These are phyloP conservation scores for Globisporangium mamillatum DNA, from an alignment of 352 stramenopile genomes.

Conservation along the genomic window DNA sequence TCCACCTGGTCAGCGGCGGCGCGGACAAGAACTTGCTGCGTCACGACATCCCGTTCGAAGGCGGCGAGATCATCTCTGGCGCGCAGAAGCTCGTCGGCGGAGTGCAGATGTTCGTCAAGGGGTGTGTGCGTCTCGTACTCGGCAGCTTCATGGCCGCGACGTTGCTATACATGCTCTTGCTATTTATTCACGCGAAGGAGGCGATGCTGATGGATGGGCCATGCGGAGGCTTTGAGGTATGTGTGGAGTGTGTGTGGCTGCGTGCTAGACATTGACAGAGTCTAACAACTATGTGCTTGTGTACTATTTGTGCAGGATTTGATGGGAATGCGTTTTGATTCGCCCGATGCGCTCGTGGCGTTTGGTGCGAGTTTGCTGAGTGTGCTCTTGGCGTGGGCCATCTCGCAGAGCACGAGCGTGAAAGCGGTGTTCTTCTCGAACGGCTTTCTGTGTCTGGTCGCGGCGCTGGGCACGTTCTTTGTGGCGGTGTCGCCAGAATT, in stretches of 20 bases:
- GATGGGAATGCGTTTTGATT: slow-evolving; percentile 49
- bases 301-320: slow-evolving; percentile 34
- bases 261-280: background rate
- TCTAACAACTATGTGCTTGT: slow-evolving; percentile 9
- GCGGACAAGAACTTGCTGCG: slow-evolving; percentile 74
- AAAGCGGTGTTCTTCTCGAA: slow-evolving; percentile 71
- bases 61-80: slow-evolving; percentile 48
- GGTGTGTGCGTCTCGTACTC: slow-evolving; percentile 43
- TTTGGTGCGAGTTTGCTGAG: slow-evolving; percentile 35
- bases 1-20: slow-evolving; percentile 65
- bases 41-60: slow-evolving; percentile 58
- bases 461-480: slow-evolving; percentile 47
- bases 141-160: slow-evolving; percentile 42
- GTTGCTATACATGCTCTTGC: slow-evolving; percentile 68
- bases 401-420: slow-evolving; percentile 35
- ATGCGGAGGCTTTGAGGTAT: slow-evolving; percentile 51
- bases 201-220: slow-evolving; percentile 48
- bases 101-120: slow-evolving; percentile 29
- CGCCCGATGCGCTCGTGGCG: slow-evolving; percentile 45
- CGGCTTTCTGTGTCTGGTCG: slow-evolving; percentile 54
- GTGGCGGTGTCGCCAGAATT: slow-evolving; percentile 62
- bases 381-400: slow-evolving; percentile 36
- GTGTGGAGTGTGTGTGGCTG: slow-evolving; percentile 5
- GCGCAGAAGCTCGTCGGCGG: slow-evolving; percentile 29
- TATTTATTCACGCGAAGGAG: slow-evolving; percentile 75